Base-by-base conservation (phyloP, 176 grass and related monocot species). In the Eleusine indica region DNA sequence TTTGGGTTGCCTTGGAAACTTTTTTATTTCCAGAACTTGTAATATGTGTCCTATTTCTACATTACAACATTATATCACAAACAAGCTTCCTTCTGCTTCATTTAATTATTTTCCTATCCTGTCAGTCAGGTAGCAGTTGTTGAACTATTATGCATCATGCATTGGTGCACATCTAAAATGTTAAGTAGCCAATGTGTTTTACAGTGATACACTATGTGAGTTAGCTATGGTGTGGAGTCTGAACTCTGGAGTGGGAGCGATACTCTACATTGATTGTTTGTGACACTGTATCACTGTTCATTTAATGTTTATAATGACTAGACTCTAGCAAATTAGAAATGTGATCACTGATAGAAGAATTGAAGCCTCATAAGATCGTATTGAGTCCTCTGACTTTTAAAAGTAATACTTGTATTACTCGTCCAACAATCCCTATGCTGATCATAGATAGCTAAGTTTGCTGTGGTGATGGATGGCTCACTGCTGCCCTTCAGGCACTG, bases 341-440 rank as follows among this genome's bases (percentile, higher is more conserved):
- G 17, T 53, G 14, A 15, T 75, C 76, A 75, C 69, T 60, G 61
- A 5, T 53, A 42, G 42, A 85, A 75, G 48, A 64, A 65, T 80
- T 25, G 17, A 44, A 61, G 63, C 35, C 0, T 1, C 2, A 30
- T 58, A 64, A 29, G 30, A 80, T 80, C 8, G 12, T 25, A 11
- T 69, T 57, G 21, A 67, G 29, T 9, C 57, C 16, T 17, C 51
- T 39, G 19, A 57, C 48, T 78, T 77, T 70, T 58, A 13, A 3
- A 69, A 43, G 53, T 25, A 66, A 17, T 39, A 53, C 12, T 43
- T 44, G n/a, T 41, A 25, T 63, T 44, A 32, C 68, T 80, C 10
- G 40, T 28, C 29, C 37, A 73, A 29, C 52, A 47, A 48, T 16
- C 29, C 3, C 3, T 6, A 66, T 66, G 42, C 35, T 18, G 4